Evolutionary conservation across 495 filamentous ascomycete genomes (phyloP), one percentile per base, ranked within the genome.

Genomic region (Cercophora samala): DNA sequence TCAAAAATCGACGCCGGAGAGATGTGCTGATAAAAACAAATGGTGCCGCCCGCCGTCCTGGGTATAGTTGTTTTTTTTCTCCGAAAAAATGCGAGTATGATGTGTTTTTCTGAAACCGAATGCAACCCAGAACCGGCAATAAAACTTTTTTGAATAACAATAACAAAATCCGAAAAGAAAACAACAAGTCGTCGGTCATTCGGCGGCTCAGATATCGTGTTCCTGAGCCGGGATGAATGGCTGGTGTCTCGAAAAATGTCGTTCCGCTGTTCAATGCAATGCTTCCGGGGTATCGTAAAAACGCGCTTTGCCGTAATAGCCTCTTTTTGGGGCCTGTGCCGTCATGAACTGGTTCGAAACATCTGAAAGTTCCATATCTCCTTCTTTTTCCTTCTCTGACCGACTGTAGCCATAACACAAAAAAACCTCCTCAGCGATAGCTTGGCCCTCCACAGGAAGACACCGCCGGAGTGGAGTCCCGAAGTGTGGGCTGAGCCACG

Each of bases 251-350:
- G 53, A 55, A 63, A 58, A 69, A 58, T 6, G 24, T 54, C 5
- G 23, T 65, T 22, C 64, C 64, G 56, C 64, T 62, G 42, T 54
- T 61, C 64, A 65, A 67, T 58, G 58, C 58, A 67, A 63, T 67
- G 68, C 53, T 58, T 63, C 64, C 59, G 58, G 68, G 68, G 68
- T 66, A 67, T 67, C 62, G 63, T 63, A 24, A 70, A 59, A 56
- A n/a, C 29, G 37, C 56, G 26, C 62, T 64, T 67, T 42, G 13
- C 52, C 65, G 58, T 37, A 5, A 21, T 46, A 46, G 37, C 37
- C 37, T 46, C 15, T 46, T 46, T 2, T 46, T 46, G 8, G 8
- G 29, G 37, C 37, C 37, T 17, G 37, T 46, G 37, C 37, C 37
- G 37, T 11, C 11, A 13, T 46, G 37, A 46, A 37, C 19, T 5